Evolutionary conservation across 306 rosid species (phyloP), one percentile per base, ranked within the genome.

Genomic region (Trifolium pratense): DNA sequence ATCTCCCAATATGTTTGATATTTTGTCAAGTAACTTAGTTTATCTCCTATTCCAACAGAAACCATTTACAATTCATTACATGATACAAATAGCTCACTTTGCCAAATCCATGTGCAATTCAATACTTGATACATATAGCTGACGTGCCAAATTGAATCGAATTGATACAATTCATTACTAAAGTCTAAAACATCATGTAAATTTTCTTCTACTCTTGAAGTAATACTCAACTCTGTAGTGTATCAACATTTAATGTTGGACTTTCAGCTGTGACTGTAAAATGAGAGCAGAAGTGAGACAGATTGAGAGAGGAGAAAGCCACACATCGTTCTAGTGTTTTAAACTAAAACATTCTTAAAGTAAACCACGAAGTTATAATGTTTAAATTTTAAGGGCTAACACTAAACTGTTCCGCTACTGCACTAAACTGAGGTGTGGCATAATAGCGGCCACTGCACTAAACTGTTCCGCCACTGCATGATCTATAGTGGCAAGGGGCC

Each of bases 171-270:
- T 52, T 52, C 59, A 18, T 9, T 17, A 15, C 60, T 68, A 55
- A 21, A 21, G 25, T 21, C 25, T 21, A 1, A 49, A 57, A 16
- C 18, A 21, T 12, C 26, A 26, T 16, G 32, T 76, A 58, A 76
- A 42, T 15, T 76, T 40, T 40, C 69, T 15, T 56, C 68, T 21
- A 56, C 51, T 67, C 74, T 57, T n/a, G 26, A 37, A 48, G 39
- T 12, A 15, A 48, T 49, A 9, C 57, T 37, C 17, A 69, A 39
- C 4, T 48, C 65, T 37, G 58, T 16, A 5, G 7, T 14, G 9
- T 46, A 11, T 51, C 34, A 40, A 29, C 5, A 63, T 17, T 15
- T 52, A 15, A 66, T 4, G 0, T 9, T 10, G 21, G 64, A 37
- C 5, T 13, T 15, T 39, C 56, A 52, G 11, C 64, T 26, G 39